phyloP scores from a whole-genome alignment of 164 flowering plant species.

The Magnolia officinalis region DNA sequence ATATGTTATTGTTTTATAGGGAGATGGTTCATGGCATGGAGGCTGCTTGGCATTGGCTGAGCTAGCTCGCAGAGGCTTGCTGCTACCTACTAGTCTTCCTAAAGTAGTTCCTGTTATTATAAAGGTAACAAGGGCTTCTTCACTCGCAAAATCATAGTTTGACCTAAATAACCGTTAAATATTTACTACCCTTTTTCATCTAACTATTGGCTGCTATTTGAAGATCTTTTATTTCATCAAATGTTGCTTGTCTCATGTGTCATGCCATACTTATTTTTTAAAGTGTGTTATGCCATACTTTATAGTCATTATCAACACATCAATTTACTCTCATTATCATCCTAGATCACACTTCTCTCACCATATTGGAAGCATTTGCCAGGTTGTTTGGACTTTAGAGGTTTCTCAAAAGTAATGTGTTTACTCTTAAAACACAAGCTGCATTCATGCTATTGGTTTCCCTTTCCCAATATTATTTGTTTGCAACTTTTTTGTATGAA shows the following conservation, averaged over 20 bases:
- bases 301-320: background rate
- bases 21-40: slow-evolving; percentile 99
- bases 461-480: background rate
- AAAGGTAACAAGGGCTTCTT: slow-evolving; percentile 44
- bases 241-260: background rate
- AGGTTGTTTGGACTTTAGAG: background rate
- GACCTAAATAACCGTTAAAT: background rate
- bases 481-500: background rate
- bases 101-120: slow-evolving; percentile 84
- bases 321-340: background rate
- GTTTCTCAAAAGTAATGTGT: background rate
- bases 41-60: slow-evolving; percentile 98
- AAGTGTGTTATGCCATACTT: background rate
- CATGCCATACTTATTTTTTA: background rate
- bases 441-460: background rate
- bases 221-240: too few species aligned
- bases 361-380: background rate
- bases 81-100: slow-evolving; percentile 77
- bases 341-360: background rate
- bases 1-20: slow-evolving; percentile 39
- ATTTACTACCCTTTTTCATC: background rate
- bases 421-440: background rate
- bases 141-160: background rate
- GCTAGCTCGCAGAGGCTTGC: slow-evolving; percentile 93
- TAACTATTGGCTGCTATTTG: background rate